Evolutionary conservation across 352 stramenopile species (phyloP).

Genomic region (Phytopythium ostracodes): DNA sequence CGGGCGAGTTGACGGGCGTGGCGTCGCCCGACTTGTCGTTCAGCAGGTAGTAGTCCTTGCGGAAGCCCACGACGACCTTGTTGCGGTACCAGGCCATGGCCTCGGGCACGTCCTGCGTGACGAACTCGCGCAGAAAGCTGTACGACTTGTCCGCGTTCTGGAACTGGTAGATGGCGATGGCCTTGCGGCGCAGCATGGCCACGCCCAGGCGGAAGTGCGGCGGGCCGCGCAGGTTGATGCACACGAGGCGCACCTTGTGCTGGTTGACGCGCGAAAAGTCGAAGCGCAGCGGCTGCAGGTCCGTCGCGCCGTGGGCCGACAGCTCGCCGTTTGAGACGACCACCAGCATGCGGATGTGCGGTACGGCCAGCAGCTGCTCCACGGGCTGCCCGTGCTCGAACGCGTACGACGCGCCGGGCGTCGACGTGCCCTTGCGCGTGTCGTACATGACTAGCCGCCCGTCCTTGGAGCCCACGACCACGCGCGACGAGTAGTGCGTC

Average conservation of each 20-base stretch:
- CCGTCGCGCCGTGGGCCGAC: slow-evolving; percentile 69
- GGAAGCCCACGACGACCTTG: slow-evolving; percentile 78
- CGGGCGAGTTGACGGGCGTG: slow-evolving; percentile 62
- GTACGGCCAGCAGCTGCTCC: slow-evolving; percentile 79
- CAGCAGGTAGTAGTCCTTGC: slow-evolving; percentile 73
- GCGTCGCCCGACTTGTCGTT: slow-evolving; percentile 82
- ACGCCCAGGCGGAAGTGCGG: slow-evolving; percentile 81
- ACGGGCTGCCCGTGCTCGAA: slow-evolving; percentile 72
- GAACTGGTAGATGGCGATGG: slow-evolving; percentile 81
- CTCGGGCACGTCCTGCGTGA: slow-evolving; percentile 68
- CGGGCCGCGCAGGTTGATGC: slow-evolving; percentile 81
- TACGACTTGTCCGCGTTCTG: slow-evolving; percentile 77
- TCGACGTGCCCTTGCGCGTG: slow-evolving; percentile 76
- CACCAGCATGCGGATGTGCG: slow-evolving; percentile 86
- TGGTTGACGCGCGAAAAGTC: slow-evolving; percentile 79
- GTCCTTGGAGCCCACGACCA: slow-evolving; percentile 77
- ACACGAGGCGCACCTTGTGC: slow-evolving; percentile 64
- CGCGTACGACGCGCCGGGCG: slow-evolving; percentile 50
- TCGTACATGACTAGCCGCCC: slow-evolving; percentile 85
- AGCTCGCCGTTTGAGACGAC: slow-evolving; percentile 74
- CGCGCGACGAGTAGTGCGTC: slow-evolving; percentile 84
- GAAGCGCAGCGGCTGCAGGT: slow-evolving; percentile 71
- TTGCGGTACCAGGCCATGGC: slow-evolving; percentile 87
- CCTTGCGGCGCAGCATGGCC: slow-evolving; percentile 56
- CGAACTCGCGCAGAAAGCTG: slow-evolving; percentile 72